Conservation (phyloP, 768 basidiomycete species). For the Hericium rajendrae region DNA sequence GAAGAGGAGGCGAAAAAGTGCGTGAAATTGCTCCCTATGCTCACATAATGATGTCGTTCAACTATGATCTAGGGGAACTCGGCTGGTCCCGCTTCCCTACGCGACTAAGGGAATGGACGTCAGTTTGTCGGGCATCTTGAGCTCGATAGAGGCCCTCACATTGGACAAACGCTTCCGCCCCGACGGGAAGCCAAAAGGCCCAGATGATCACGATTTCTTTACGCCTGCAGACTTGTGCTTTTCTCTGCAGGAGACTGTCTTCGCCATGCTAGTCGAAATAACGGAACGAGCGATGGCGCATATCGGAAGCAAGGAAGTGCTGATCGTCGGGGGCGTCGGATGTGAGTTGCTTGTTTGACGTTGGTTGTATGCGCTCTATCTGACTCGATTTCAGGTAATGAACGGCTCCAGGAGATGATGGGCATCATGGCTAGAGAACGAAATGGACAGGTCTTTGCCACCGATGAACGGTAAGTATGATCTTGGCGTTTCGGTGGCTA, state of each 20-base stretch:
- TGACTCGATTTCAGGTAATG: conserved; percentile 52
- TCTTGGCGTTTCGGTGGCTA: not conserved
- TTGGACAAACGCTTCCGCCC: conserved; percentile 73
- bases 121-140: conserved; percentile 88
- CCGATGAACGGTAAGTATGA: conserved; percentile 73
- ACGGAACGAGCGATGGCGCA: conserved; percentile 99
- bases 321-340: conserved; percentile 99
- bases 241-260: conserved; percentile 93
- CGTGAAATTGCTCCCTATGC: conserved; percentile 10
- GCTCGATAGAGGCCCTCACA: conserved; percentile 82
- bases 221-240: conserved; percentile 96
- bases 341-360: conserved; percentile 45
- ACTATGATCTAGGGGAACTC: conserved; percentile 54
- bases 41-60: not conserved
- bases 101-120: conserved; percentile 99
- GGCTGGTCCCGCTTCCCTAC: conserved; percentile 79
- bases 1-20: conserved; percentile 92
- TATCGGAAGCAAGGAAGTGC: conserved; percentile 89
- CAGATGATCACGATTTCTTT: conserved; percentile 56
- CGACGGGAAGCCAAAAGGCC: conserved; percentile 26
- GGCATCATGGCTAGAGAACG: conserved; percentile 91
- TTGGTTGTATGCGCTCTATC: not conserved
- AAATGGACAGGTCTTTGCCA: conserved; percentile 84
- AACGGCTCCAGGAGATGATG: conserved; percentile 97
- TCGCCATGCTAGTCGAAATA: conserved; percentile 97